A percentile compares a stretch with the other conserved stretches of the same genome.
Evolutionary conservation across 1,139 yeast species (phyloP).

Genomic region (Geotrichum fermentans): DNA sequence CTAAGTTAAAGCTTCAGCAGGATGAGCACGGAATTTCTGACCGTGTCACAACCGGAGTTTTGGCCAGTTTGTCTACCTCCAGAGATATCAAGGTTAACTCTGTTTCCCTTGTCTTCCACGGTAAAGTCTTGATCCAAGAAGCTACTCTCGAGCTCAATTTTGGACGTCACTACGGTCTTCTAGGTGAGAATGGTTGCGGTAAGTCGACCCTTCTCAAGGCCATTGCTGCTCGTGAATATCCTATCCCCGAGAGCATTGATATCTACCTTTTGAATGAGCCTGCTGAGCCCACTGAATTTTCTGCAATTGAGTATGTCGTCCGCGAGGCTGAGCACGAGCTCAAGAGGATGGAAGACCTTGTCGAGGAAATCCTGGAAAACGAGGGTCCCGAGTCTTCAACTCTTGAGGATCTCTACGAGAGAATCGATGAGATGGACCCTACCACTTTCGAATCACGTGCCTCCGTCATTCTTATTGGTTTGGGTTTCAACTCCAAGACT

Average conservation of each 20-base stretch:
- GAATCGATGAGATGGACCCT: slow-evolving; percentile 94
- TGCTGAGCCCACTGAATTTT: slow-evolving; percentile 85
- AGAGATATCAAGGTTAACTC: slow-evolving; percentile 91
- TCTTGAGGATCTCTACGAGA: slow-evolving; percentile 86
- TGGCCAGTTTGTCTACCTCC: slow-evolving; percentile 81
- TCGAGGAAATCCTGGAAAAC: slow-evolving; percentile 80
- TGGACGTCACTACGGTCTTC: slow-evolving; percentile 85
- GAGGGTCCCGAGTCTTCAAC: slow-evolving; percentile 92
- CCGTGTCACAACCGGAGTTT: slow-evolving; percentile 96
- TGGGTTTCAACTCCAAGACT: slow-evolving; percentile 86
- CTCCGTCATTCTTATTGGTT: slow-evolving; percentile 91
- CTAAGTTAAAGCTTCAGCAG: slow-evolving; percentile 83
- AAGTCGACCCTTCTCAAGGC: slow-evolving; percentile 91
- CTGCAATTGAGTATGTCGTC: slow-evolving; percentile 94
- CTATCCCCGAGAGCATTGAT: slow-evolving; percentile 88
- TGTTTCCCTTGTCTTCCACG: slow-evolving; percentile 90
- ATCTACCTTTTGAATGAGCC: slow-evolving; percentile 93
- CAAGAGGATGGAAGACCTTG: slow-evolving; percentile 84
- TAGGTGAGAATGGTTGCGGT: slow-evolving; percentile 99
- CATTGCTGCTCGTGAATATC: slow-evolving; percentile 92
- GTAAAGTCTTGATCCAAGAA: slow-evolving; percentile 92
- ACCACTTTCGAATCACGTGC: slow-evolving; percentile 95
- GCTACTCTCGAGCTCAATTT: slow-evolving; percentile 86
- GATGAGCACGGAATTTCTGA: slow-evolving; percentile 93
- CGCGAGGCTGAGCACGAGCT: slow-evolving; percentile 92